phyloP scores from a whole-genome alignment of 2,329 filamentous ascomycete genomes.

The Ceratocystis cacaofunesta region DNA sequence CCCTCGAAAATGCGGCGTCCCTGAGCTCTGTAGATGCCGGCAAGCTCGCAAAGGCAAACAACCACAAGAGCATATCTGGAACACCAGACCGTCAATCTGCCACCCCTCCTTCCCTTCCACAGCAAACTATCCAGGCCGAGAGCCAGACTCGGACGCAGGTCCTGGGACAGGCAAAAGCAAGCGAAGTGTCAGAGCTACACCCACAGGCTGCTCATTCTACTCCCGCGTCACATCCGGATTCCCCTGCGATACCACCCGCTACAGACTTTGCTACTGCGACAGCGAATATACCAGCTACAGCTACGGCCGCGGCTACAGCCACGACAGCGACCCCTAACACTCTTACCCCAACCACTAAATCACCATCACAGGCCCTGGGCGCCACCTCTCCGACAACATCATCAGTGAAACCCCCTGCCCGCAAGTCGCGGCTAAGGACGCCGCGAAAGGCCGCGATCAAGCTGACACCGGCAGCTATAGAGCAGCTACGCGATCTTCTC shows the following conservation, averaged over 20 bases:
- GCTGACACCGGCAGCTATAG: conserved; percentile 64
- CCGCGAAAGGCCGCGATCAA: conserved; percentile 85
- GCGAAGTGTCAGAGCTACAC: neutral
- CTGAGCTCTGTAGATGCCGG: conserved; percentile 7
- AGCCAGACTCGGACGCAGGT: neutral
- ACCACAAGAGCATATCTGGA: neutral
- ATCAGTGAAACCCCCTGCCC: conserved; percentile 29
- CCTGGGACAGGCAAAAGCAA: neutral
- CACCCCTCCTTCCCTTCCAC: neutral
- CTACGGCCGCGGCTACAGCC: neutral
- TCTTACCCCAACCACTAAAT: neutral
- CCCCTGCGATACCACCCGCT: neutral
- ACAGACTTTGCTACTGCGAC: neutral
- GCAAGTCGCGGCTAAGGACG: conserved; percentile 43
- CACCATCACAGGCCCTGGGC: neutral
- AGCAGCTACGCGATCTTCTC: conserved; percentile 61
- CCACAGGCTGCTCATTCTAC: neutral
- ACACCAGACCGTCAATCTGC: conserved; percentile 7
- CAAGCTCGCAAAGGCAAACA: conserved; percentile 11
- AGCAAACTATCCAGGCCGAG: neutral
- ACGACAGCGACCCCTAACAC: neutral
- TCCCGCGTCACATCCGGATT: neutral
- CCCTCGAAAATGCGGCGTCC: conserved; percentile 8
- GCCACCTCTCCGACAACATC: neutral
- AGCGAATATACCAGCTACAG: neutral